These are phyloP conservation scores for Lachancea fermentati DNA, from an alignment of 805 yeast species.

Conservation along the genomic window DNA sequence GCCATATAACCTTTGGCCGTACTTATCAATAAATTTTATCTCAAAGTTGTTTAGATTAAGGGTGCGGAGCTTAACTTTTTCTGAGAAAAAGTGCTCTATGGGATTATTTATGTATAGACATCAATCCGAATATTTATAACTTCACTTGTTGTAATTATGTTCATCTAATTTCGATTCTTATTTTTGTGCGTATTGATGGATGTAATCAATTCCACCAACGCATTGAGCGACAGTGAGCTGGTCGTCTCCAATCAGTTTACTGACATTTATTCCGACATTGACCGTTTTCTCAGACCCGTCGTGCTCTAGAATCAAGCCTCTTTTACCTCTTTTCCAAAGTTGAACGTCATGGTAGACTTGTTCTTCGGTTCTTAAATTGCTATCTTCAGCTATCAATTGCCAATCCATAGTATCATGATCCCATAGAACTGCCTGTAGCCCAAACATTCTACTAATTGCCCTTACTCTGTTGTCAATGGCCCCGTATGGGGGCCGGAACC, in stretches of 20 bases:
- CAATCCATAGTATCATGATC: slow-evolving; percentile 89
- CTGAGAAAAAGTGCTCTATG: background rate
- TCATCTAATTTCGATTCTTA: background rate
- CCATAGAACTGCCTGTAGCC: slow-evolving; percentile 87
- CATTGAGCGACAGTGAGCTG: slow-evolving; percentile 80
- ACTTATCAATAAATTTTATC: too few species aligned
- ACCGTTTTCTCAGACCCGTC: slow-evolving; percentile 69
- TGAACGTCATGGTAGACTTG: slow-evolving; percentile 52
- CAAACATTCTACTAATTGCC: slow-evolving; percentile 72
- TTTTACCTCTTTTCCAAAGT: slow-evolving; percentile 42
- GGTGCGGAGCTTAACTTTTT: too few species aligned
- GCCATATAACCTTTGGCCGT: too few species aligned
- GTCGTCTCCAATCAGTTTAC: slow-evolving; percentile 47
- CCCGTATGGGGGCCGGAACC: slow-evolving; percentile 97
- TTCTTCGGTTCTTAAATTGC: slow-evolving; percentile 37
- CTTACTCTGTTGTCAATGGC: slow-evolving; percentile 87
- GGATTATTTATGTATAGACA: too few species aligned
- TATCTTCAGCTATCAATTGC: slow-evolving; percentile 53
- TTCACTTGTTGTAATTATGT: too few species aligned
- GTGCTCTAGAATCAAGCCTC: slow-evolving; percentile 81
- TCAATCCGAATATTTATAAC: too few species aligned
- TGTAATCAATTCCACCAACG: slow-evolving; percentile 60
- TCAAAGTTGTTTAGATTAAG: too few species aligned
- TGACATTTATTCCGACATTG: slow-evolving; percentile 56
- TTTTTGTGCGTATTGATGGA: slow-evolving; percentile 30